Conservation (phyloP, 2,329 filamentous ascomycete species). For the Geosmithia putterillii region DNA sequence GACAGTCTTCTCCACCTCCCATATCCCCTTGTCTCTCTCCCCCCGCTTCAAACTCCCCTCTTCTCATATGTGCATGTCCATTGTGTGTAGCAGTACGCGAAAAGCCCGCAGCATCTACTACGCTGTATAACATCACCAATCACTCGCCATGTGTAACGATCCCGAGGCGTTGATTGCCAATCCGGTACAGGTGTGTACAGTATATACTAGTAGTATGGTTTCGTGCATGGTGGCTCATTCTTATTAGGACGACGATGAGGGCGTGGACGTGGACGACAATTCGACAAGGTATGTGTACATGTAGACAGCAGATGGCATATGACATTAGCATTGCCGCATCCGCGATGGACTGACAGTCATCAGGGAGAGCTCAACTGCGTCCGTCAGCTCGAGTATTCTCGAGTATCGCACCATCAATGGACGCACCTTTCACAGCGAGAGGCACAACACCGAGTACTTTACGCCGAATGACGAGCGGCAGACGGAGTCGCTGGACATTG, state of each 20-base stretch:
- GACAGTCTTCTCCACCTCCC: no score
- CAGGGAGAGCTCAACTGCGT: slow-evolving; percentile 9
- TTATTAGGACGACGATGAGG: not conserved
- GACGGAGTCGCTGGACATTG: slow-evolving; percentile 7
- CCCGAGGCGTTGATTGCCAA: not conserved
- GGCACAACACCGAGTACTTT: slow-evolving; percentile 4
- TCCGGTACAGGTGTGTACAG: not conserved
- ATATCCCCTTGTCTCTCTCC: no score
- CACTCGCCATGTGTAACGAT: not conserved
- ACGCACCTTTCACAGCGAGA: slow-evolving; percentile 15
- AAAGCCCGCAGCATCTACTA: no score
- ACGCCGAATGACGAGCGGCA: slow-evolving; percentile 13
- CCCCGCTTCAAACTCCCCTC: no score
- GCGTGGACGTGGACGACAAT: not conserved
- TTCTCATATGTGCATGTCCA: no score
- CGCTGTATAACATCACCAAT: no score
- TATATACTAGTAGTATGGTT: no score
- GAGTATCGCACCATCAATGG: slow-evolving; percentile 15
- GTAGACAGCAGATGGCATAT: not conserved
- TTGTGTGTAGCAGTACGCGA: no score
- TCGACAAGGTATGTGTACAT: no score
- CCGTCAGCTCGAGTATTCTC: slow-evolving; percentile 14
- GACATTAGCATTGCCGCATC: no score
- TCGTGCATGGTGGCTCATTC: not conserved
- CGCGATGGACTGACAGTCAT: no score